phyloP scores from a whole-genome alignment of 768 basidiomycete genomes.

The Naganishia randhawae region DNA sequence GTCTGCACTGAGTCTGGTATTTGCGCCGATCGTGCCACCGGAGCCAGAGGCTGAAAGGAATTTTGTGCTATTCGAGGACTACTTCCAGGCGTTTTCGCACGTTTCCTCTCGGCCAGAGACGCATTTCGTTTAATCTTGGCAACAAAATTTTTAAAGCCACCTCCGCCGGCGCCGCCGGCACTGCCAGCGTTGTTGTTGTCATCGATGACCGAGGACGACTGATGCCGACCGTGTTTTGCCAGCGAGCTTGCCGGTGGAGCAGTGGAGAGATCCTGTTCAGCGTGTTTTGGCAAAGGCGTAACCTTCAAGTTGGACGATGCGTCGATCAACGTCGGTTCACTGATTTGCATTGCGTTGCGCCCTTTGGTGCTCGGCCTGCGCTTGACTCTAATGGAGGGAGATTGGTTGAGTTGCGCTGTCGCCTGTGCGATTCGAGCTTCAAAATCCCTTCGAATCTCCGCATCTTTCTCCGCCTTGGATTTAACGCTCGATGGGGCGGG shows the following conservation, averaged over 20 bases:
- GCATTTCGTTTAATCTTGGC: constrained; percentile 28
- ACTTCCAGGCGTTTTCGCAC: constrained; percentile 2
- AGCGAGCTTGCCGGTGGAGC: background rate
- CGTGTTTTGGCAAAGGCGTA: background rate
- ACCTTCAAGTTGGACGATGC: constrained; percentile 22
- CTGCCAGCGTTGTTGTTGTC: background rate
- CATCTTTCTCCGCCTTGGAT: constrained; percentile 7
- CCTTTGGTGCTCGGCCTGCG: constrained; percentile 19
- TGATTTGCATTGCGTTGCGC: constrained; percentile 15
- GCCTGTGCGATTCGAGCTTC: constrained; percentile 28
- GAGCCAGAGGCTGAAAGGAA: background rate
- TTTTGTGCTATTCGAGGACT: background rate
- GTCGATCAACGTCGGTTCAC: constrained; percentile 14
- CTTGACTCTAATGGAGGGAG: constrained; percentile 1
- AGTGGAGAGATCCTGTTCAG: background rate
- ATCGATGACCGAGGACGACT: constrained; percentile 4
- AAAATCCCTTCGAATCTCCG: constrained; percentile 21
- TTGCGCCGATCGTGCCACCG: background rate
- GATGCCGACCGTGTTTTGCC: background rate
- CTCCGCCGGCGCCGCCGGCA: background rate
- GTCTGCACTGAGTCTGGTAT: background rate
- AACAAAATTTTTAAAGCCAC: constrained; percentile 21
- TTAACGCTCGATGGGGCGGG: background rate
- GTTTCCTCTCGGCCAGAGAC: constrained; percentile 11
- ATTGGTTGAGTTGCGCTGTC: constrained; percentile 18